phyloP scores from a whole-genome alignment of 208 protist genomes.

The Acanthamoeba sp. region DNA sequence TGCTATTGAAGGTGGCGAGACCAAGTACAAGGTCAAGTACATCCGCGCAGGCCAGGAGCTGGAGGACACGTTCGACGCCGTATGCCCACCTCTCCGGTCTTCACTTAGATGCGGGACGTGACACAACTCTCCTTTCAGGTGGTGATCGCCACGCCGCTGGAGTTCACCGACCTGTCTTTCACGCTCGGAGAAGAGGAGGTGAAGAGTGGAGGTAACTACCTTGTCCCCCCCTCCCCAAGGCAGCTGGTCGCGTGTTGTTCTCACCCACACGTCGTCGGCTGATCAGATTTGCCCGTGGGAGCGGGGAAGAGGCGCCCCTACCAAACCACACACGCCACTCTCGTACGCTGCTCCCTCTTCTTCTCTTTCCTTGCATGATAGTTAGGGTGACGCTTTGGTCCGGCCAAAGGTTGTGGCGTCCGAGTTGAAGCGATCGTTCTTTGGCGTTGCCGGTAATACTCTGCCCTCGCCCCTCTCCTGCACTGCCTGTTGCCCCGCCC shows the following conservation, averaged over 20 bases:
- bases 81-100: background rate
- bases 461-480: background rate
- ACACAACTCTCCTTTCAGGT: no score
- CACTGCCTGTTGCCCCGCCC: no score
- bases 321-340: conserved; percentile 6
- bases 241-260: no score
- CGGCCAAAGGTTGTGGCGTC: background rate
- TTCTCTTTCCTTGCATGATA: background rate
- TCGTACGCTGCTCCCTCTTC: background rate
- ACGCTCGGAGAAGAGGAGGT: background rate
- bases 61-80: background rate
- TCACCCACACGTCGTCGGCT: background rate
- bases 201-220: background rate
- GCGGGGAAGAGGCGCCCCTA: conserved; percentile 7
- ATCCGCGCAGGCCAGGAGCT: background rate
- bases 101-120: no score
- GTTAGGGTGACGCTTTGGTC: background rate
- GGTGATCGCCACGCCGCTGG: background rate
- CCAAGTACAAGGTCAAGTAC: background rate
- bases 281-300: background rate
- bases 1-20: background rate
- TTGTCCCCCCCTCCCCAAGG: no score
- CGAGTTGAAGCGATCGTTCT: background rate
- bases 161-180: background rate
- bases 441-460: background rate